Evolutionary conservation across 352 stramenopile genomes (phyloP), one percentile per base, ranked within the genome.

Genomic region (Pythium sp.): DNA sequence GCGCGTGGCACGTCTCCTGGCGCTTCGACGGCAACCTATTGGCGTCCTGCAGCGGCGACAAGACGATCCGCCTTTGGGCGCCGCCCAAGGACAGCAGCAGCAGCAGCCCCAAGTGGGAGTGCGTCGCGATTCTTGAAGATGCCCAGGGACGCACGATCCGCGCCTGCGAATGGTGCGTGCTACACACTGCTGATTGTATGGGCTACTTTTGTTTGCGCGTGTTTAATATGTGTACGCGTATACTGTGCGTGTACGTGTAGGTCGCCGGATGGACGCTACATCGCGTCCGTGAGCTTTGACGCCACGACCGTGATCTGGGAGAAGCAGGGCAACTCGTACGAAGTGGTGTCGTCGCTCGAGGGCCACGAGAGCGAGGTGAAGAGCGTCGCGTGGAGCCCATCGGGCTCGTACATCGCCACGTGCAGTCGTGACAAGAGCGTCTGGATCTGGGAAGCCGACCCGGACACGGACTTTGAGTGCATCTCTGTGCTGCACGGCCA

Each of bases 311-410:
- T 95, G 24, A 93, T 99, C 53, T 99, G 96, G 97, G 86, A 98
- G 72, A 92, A 92, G 64, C 84, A 92, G 60, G 82, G 73, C 64
- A 73, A 75, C 14, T 86, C 79, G 64, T 99, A 97, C 84, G 95
- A 99, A 76, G 88, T 95, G 54, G 92, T 98, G 28, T 94, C 97
- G 43, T 97, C 94, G 71, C 82, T 99, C 2, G 97, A 99, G 81
- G 98, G 98, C 57, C 97, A 99, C 79, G 97, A 99, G 67, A 98
- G 95, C 78, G 98, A 99, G 85, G 94, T 99, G 34, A 99, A 99
- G 76, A 94, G 86, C 75, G 87, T 99, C 18, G 81, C 89, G 28
- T 99, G 96, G 96, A 99, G 96, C 74, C 74, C 83, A 1, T 97
- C 92, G 12, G 97, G 94, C 0, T 81, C 86, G 24, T 91, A 98